These are phyloP conservation scores for Suillus alpinus DNA, from an alignment of 768 basidiomycete genomes.

Conservation along the genomic window DNA sequence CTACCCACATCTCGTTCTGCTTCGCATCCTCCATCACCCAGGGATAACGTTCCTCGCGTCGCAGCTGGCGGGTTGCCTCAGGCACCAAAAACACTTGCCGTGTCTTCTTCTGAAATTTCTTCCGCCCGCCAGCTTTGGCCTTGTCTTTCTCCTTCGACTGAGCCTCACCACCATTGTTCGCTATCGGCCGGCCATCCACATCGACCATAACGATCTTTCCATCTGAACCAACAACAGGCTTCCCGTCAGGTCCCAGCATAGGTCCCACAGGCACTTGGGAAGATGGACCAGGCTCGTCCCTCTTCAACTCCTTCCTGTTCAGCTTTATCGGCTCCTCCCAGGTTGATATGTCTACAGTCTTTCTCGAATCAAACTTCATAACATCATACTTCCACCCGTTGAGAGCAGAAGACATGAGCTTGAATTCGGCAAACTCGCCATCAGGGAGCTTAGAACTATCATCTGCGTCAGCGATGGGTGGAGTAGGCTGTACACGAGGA, in stretches of 20 bases:
- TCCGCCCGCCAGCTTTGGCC: constrained; percentile 48
- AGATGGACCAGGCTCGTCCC: constrained; percentile 37
- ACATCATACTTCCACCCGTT: constrained; percentile 92
- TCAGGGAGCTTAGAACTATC: constrained; percentile 58
- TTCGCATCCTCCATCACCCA: constrained; percentile 88
- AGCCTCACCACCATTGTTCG: constrained; percentile 31
- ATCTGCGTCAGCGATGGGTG: constrained; percentile 43
- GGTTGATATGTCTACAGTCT: constrained; percentile 61
- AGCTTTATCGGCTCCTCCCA: constrained; percentile 81
- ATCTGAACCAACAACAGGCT: constrained; percentile 76
- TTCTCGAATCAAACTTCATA: constrained; percentile 85
- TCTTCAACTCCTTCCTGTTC: constrained; percentile 79
- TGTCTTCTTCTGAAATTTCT: constrained; percentile 79
- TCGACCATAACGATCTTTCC: constrained; percentile 82
- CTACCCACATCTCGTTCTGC: constrained; percentile 74
- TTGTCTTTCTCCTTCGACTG: constrained; percentile 37
- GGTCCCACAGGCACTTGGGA: constrained; percentile 58
- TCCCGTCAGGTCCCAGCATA: constrained; percentile 81
- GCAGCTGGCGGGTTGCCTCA: constrained; percentile 72
- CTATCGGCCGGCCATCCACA: constrained; percentile 71
- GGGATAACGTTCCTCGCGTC: constrained; percentile 84
- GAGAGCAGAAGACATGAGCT: constrained; percentile 73
- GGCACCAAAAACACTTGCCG: constrained; percentile 80
- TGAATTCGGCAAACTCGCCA: constrained; percentile 71
- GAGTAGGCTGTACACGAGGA: constrained; percentile 39